Evolutionary conservation across 176 grass and related monocot species (phyloP).

Genomic region (Triticum monococcum): DNA sequence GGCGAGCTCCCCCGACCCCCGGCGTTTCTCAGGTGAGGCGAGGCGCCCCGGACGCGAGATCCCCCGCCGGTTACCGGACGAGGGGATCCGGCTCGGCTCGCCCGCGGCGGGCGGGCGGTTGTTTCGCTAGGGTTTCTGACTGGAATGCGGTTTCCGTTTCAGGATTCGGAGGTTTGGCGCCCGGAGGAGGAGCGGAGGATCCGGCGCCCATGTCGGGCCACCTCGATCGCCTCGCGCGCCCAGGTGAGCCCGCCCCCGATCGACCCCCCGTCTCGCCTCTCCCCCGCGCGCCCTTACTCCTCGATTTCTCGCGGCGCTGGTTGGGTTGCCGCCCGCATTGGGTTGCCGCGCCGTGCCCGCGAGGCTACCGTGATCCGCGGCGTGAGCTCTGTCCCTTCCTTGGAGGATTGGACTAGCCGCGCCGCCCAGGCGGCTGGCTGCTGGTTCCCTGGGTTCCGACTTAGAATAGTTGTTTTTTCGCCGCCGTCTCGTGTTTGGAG

Average conservation of each 20-base stretch:
- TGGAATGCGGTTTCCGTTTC: constrained; percentile 61
- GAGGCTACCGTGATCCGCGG: neutral
- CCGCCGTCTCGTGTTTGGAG: neutral
- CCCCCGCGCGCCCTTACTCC: neutral
- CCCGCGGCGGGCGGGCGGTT: neutral
- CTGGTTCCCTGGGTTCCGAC: neutral
- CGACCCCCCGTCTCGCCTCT: neutral
- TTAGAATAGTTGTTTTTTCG: neutral
- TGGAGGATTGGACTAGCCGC: neutral
- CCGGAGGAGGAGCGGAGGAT: neutral
- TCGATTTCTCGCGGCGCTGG: neutral
- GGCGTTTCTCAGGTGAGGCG: neutral
- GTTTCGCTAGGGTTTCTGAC: constrained; percentile 61
- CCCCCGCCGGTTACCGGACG: neutral
- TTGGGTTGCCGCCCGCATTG: neutral
- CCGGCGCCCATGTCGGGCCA: constrained; percentile 68
- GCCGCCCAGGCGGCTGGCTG: neutral
- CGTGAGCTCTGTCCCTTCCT: neutral
- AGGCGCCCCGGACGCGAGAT: neutral
- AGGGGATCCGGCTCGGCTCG: neutral
- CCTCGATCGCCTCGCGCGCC: constrained; percentile 77
- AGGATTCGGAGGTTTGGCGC: constrained; percentile 28
- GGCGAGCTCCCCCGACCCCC: constrained; percentile 17
- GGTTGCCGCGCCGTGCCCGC: neutral
- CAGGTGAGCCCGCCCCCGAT: constrained; percentile 40